Evolutionary conservation across 2,329 filamentous ascomycete genomes (phyloP), one percentile per base, ranked within the genome.

Genomic region (Diaporthe capsici): DNA sequence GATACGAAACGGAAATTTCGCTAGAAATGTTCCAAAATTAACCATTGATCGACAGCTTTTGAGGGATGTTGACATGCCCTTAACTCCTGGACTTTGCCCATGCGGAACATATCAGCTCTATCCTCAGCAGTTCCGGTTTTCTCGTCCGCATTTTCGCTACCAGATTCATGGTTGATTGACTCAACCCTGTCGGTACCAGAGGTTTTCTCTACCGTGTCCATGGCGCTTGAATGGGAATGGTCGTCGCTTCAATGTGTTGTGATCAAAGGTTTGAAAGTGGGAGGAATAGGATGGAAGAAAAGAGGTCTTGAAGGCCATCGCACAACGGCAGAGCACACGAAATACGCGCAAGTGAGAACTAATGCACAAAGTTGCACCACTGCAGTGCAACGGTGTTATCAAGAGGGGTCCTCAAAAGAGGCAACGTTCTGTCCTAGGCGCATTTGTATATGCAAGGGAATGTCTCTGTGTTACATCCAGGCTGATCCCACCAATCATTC

Each of bases 41-140:
- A 10, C 9, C 7, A 31, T 17, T 31, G 8, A 9, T 1, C 17
- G 2, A 22, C 17, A 13, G n/a, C 10, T 3, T 20, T 42, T 53
- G 79, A 12, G 60, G 51, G 25, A 17, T 12, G 4, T 13, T 3
- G 60, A 80, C 74, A 71, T 82, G 79, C 86, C 76, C 85, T 84
- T 76, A 89, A 82, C 63, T 89, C 86, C 74, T 88, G 87, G 28
- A 83, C 82, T 81, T 88, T 89, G 53, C 88, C 88, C 84, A 89
- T 83, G 25, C 87, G 85, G 42, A 82, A 82, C 85, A 89, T 87
- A 74, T 89, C 85, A 39, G 80, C 80, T 49, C 84, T 82, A 79
- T 88, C 86, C 51, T 79, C 71, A 2, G 75, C 76, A 74, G 65
- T 70, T 31, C 65, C 65, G 2, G 65, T 70, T 9, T 70, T 70